Evolutionary conservation across 1,284 basidiomycete genomes (phyloP), one percentile per base, ranked within the genome.

Genomic region (Ceratobasidium papillatum): DNA sequence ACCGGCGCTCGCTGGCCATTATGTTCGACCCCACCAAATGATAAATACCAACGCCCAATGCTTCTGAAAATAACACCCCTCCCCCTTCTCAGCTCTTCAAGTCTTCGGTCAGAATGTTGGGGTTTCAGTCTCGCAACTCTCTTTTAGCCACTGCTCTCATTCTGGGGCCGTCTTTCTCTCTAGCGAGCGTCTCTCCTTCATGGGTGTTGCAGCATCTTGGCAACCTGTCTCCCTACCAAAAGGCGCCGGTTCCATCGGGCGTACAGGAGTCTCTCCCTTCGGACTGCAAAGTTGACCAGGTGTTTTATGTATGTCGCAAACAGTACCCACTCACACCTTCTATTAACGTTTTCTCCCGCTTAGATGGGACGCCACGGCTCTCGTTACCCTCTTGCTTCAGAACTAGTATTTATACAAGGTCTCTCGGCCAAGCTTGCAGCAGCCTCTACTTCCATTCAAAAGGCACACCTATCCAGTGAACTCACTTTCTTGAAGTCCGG

Each of bases 301-400:
- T 85, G 76, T 80, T 85, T 79, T 76, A 84, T 79, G 83, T 84
- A 76, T 74, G 83, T 65, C 49, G 54, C 63, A 64, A 34, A 65
- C 75, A 17, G 9, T 32, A 71, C n/a, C 54, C n/a, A n/a, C 45
- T 25, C 49, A 1, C 75, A 34, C 11, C 47, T n/a, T 9, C 38
- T 22, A 43, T 12, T 17, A 11, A 64, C 11, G 17, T 14, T 25
- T 19, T 25, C 49, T n/a, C 64, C 54, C 17, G 25, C 12, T 41
- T 73, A 83, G 84, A 81, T 85, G 80, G 83, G 82, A 74, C 78
- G 85, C 51, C 85, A 86, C 73, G 86, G 85, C 2, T 83, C 83
- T 32, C 82, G 85, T 36, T 82, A 80, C 56, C 82, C 84, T 22
- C 77, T 80, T 3, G 75, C 75, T 19, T 81, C 81, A 65, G 81